A percentile compares a stretch with the other conserved stretches of the same genome.
phyloP scores from a whole-genome alignment of 192 early-diverging fungal species.

The Rhizophagus clarus region DNA sequence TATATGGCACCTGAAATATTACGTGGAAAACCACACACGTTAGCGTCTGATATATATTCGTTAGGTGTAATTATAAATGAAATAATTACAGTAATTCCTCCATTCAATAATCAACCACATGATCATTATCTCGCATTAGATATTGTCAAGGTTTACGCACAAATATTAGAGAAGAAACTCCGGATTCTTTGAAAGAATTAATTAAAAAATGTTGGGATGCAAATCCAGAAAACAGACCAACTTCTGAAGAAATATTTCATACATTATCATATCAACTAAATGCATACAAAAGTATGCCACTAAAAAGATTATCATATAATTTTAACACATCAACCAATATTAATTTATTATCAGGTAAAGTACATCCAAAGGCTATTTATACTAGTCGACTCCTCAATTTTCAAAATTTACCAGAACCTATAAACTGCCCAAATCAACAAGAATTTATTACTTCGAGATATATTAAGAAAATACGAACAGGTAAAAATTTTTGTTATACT shows the following conservation, averaged over 20 bases:
- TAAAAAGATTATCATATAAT: too few relatives aligned
- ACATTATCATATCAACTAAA: too few relatives aligned
- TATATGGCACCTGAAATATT: slow-evolving; percentile 1
- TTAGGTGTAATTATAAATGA: slow-evolving; percentile 3
- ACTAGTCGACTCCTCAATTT: too few relatives aligned
- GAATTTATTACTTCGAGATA: too few relatives aligned
- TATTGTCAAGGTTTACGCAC: not conserved
- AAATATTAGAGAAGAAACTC: not conserved
- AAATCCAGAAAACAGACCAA: not conserved
- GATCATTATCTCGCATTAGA: not conserved
- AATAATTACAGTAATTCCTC: not conserved
- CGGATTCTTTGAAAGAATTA: not conserved
- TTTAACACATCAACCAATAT: too few relatives aligned
- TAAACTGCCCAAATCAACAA: too few relatives aligned
- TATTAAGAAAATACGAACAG: too few relatives aligned
- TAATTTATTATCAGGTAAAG: not conserved
- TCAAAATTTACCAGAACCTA: too few relatives aligned
- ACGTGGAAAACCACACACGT: not conserved
- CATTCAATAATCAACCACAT: not conserved
- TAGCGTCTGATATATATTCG: not conserved
- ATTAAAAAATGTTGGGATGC: not conserved
- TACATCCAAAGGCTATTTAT: too few relatives aligned
- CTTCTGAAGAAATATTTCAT: not conserved
- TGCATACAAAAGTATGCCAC: too few relatives aligned
- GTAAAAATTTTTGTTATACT: too few relatives aligned